Evolutionary conservation across 2,329 filamentous ascomycete genomes (phyloP).

Genomic region (Pseudogymnoascus sp.): DNA sequence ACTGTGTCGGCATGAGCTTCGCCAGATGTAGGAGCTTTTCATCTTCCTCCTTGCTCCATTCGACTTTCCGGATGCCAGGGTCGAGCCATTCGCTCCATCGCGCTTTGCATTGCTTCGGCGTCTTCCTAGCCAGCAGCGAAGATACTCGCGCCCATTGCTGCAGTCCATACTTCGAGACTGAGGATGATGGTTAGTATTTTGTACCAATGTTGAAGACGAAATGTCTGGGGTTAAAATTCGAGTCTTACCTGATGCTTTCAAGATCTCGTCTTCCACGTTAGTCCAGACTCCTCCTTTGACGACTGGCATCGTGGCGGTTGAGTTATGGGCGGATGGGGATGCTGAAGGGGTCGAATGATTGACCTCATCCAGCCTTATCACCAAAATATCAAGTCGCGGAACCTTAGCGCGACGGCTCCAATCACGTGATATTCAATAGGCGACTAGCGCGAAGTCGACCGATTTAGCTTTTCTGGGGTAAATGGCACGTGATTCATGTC

Average conservation of each 20-base stretch:
- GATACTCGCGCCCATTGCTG: constrained; percentile 99
- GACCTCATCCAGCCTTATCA: constrained; percentile 7
- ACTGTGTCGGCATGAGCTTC: constrained; percentile 98
- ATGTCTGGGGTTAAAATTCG: no score
- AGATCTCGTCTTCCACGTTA: constrained; percentile 85
- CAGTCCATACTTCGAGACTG: constrained; percentile 87
- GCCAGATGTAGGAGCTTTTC: constrained; percentile 94
- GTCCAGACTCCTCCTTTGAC: constrained; percentile 70
- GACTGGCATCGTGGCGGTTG: constrained; percentile 50
- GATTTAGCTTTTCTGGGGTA: constrained; percentile 1
- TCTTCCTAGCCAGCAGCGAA: constrained; percentile 92
- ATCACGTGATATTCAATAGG: background rate
- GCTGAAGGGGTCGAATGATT: background rate
- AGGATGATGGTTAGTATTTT: constrained; percentile 27
- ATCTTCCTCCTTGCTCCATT: constrained; percentile 98
- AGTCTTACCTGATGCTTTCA: constrained; percentile 55
- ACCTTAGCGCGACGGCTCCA: background rate
- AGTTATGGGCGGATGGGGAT: constrained; percentile 2
- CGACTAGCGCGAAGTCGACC: background rate
- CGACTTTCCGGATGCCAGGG: constrained; percentile 94
- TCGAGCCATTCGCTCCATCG: constrained; percentile 98
- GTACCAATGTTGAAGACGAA: no score
- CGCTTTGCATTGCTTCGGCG: constrained; percentile 97
- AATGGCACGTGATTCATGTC: background rate
- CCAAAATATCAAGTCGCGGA: constrained; percentile 7